phyloP scores from a whole-genome alignment of 208 protist species.

The Porcisia deanei region DNA sequence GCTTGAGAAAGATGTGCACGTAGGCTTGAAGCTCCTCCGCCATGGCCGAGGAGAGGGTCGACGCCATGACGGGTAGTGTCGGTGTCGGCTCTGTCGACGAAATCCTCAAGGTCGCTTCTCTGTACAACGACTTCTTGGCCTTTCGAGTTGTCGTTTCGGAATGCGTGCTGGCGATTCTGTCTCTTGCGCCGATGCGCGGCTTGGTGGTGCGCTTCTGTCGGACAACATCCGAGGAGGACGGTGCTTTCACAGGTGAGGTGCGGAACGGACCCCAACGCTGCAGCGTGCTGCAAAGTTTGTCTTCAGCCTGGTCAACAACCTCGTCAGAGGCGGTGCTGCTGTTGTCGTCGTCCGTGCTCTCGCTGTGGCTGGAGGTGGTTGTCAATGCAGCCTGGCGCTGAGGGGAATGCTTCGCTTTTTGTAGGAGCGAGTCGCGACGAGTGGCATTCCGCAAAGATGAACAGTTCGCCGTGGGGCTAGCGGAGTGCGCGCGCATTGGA shows the following conservation, averaged over 20 bases:
- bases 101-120: background rate
- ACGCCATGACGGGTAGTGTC: background rate
- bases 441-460: constrained; percentile 21
- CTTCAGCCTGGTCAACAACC: constrained; percentile 24
- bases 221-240: background rate
- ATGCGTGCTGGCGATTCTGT: background rate
- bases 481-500: constrained; percentile 16
- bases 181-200: background rate
- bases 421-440: constrained; percentile 23
- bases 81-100: background rate
- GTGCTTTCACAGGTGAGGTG: background rate
- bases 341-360: constrained; percentile 25
- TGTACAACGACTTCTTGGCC: constrained; percentile 11
- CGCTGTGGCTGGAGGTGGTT: constrained; percentile 16
- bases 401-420: constrained; percentile 12
- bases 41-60: constrained; percentile 15
- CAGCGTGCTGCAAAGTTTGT: constrained; percentile 13
- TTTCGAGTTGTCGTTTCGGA: background rate
- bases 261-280: constrained; percentile 33
- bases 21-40: constrained; percentile 28
- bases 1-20: constrained; percentile 34
- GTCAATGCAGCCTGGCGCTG: background rate
- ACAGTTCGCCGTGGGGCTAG: constrained; percentile 23
- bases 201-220: constrained; percentile 3
- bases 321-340: constrained; percentile 36